phyloP scores from a whole-genome alignment of 106 monocot species.

The Xerophyta viscosa region DNA sequence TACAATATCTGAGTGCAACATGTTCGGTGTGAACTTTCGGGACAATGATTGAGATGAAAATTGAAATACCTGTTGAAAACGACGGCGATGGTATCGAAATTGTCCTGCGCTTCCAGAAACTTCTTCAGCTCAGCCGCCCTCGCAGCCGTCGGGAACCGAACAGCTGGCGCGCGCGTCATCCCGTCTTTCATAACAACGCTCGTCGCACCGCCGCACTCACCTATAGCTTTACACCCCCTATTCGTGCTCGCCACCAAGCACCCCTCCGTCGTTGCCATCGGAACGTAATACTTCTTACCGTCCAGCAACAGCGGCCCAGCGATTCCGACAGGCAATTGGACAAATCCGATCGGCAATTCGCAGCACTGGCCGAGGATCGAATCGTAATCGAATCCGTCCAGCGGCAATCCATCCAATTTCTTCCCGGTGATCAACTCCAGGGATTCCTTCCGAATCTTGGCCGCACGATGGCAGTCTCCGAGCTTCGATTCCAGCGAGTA shows the following conservation, averaged over 20 bases:
- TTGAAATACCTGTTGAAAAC: slow-evolving; percentile 57
- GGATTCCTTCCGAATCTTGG: slow-evolving; percentile 56
- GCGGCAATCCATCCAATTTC: slow-evolving; percentile 54
- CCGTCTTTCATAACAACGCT: slow-evolving; percentile 62
- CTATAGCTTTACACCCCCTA: slow-evolving; percentile 78
- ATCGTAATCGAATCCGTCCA: slow-evolving; percentile 72
- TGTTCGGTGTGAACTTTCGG: background rate
- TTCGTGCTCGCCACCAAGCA: slow-evolving; percentile 87
- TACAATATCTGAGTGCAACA: too few species aligned
- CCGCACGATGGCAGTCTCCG: slow-evolving; percentile 57
- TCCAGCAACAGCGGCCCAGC: slow-evolving; percentile 72
- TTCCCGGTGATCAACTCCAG: slow-evolving; percentile 51
- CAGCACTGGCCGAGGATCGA: slow-evolving; percentile 84
- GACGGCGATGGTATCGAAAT: slow-evolving; percentile 52
- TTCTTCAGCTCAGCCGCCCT: slow-evolving; percentile 69
- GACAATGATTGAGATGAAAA: background rate
- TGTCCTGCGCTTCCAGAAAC: slow-evolving; percentile 51
- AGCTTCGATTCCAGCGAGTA: slow-evolving; percentile 55
- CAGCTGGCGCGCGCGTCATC: slow-evolving; percentile 81
- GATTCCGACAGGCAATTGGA: slow-evolving; percentile 59
- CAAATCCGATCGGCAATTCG: slow-evolving; percentile 77
- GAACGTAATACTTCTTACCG: slow-evolving; percentile 48
- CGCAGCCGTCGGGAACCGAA: slow-evolving; percentile 48
- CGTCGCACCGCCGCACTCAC: slow-evolving; percentile 56
- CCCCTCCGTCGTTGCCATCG: slow-evolving; percentile 94